These are phyloP conservation scores for Mercurialis annua DNA, from an alignment of 345 rosid genomes.

Conservation along the genomic window DNA sequence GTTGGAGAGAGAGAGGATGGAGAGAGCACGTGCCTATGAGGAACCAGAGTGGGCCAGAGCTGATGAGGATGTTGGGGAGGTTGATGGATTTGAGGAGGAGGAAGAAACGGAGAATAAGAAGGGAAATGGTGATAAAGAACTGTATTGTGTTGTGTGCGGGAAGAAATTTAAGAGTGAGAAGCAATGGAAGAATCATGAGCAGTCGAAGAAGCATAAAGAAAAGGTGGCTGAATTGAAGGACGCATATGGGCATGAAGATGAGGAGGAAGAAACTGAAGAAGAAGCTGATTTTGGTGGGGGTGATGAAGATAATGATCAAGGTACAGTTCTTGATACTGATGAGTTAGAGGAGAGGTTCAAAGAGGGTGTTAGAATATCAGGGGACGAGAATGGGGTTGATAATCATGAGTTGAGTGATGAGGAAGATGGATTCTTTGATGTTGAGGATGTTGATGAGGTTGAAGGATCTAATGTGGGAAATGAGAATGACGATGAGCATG, in stretches of 20 bases:
- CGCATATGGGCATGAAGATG: conserved; percentile 49
- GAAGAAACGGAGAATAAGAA: conserved; percentile 24
- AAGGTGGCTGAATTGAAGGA: conserved; percentile 75
- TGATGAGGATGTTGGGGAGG: conserved; percentile 38
- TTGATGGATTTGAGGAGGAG: conserved; percentile 36
- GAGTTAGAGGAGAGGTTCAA: conserved; percentile 47
- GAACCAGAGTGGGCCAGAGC: conserved; percentile 69
- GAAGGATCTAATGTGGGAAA: conserved; percentile 5
- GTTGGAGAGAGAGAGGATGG: conserved; percentile 67
- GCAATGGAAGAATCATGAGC: conserved; percentile 98
- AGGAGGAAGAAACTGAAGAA: conserved; percentile 27
- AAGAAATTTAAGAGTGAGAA: conserved; percentile 93
- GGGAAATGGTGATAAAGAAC: conserved; percentile 38
- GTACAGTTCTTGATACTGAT: conserved; percentile 12
- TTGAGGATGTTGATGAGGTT: conserved; percentile 16
- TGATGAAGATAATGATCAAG: conserved; percentile 14
- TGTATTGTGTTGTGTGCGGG: conserved; percentile 80
- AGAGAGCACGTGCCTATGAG: conserved; percentile 45
- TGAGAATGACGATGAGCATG: conserved; percentile 22
- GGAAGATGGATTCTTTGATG: conserved; percentile 35
- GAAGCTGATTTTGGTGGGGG: conserved; percentile 28
- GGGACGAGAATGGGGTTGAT: conserved; percentile 28
- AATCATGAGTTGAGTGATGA: conserved; percentile 28
- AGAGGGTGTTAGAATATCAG: conserved; percentile 36
- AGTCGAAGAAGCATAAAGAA: conserved; percentile 96